These are phyloP conservation scores for Kentomonas sorsogonicus DNA, from an alignment of 208 protist genomes.

Conservation along the genomic window DNA sequence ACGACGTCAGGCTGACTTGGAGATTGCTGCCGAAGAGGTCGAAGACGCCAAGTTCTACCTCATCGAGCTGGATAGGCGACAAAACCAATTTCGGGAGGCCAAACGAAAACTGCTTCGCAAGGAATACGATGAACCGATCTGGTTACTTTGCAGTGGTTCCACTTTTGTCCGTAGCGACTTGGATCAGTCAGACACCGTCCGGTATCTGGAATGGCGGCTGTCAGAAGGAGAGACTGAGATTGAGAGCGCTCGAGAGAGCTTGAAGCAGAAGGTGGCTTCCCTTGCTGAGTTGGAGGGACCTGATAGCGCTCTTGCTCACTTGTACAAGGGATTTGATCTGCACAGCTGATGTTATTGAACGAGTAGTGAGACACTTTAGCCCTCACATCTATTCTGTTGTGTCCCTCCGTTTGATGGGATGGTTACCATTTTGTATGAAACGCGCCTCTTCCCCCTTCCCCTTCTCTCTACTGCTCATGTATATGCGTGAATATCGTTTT, in stretches of 20 bases:
- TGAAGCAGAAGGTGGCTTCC: constrained; percentile 73
- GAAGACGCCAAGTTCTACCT: constrained; percentile 59
- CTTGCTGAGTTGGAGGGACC: constrained; percentile 75
- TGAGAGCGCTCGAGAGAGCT: constrained; percentile 43
- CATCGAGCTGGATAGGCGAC: constrained; percentile 65
- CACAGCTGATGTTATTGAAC: no score
- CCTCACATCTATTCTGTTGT: no score
- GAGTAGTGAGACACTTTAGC: no score
- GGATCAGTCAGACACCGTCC: constrained; percentile 33
- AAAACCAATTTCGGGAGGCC: constrained; percentile 78
- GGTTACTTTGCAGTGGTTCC: constrained; percentile 67
- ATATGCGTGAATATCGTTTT: not conserved
- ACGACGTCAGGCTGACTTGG: constrained; percentile 29
- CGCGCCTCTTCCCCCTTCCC: constrained; percentile 1
- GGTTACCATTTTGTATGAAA: no score
- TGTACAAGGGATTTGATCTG: constrained; percentile 75
- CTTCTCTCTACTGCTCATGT: not conserved
- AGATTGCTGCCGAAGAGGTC: constrained; percentile 61
- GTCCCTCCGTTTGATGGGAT: no score
- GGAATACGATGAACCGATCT: constrained; percentile 45
- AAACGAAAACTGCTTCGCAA: constrained; percentile 41
- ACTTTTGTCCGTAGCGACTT: constrained; percentile 79
- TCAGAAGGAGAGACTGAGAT: constrained; percentile 54
- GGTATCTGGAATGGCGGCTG: constrained; percentile 60
- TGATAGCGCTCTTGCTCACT: constrained; percentile 53